Evolutionary conservation across 2,329 filamentous ascomycete species (phyloP).

Genomic region (Monilinia laxa): DNA sequence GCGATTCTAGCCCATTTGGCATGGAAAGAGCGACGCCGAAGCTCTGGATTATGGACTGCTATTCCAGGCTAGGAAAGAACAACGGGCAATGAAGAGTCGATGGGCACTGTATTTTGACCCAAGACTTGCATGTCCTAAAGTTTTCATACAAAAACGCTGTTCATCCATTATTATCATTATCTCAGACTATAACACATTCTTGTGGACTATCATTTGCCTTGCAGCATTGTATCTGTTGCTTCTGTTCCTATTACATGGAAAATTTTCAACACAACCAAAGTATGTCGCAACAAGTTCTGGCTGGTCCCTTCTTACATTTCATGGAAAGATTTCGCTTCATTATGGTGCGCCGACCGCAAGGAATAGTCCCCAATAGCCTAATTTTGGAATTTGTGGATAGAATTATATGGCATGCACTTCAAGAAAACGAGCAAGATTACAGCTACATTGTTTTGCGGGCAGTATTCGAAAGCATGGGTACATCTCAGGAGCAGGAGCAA

Average conservation of each 20-base stretch:
- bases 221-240: not conserved
- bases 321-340: not conserved
- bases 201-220: not conserved
- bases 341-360: not conserved
- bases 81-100: not conserved
- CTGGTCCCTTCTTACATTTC: not conserved
- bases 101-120: not conserved
- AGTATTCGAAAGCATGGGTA: not conserved
- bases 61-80: not conserved
- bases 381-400: not conserved
- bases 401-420: not conserved
- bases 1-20: not conserved
- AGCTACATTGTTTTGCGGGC: not conserved
- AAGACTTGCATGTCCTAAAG: not conserved
- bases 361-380: not conserved
- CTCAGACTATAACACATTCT: not conserved
- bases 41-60: too few relatives aligned
- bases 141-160: not conserved
- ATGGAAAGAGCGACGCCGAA: not conserved
- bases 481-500: not conserved
- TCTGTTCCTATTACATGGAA: not conserved
- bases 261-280: not conserved
- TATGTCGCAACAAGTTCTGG: not conserved
- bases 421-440: not conserved
- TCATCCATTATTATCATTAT: not conserved